Evolutionary conservation across 78 protist genomes (phyloP), one percentile per base, ranked within the genome.

Genomic region (Paratrimastix pyriformis): DNA sequence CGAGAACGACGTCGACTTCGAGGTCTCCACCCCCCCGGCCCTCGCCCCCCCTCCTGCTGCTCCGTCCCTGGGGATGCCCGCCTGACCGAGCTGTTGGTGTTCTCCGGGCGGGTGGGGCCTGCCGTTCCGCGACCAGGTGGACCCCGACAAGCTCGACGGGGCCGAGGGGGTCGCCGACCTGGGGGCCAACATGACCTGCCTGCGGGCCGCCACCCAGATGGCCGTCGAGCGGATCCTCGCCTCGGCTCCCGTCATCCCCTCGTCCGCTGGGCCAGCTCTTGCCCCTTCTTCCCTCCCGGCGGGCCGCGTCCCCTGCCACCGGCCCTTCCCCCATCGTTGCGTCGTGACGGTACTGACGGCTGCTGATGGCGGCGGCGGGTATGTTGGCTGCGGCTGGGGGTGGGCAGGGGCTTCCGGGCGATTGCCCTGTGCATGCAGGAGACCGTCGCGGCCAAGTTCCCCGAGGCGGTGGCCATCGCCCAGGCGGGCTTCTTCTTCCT

Each of bases 151-250:
- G 37, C 39, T 80, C 15, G 26, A 33, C 4, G 44, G 65, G 21
- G 59, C 48, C 18, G 80, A 64, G 30, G 84, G 64, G 45, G 80
- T 58, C 37, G 70, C 50, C 24, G n/a, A n/a, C n/a, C n/a, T n/a
- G n/a, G n/a, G n/a, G n/a, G 84, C 69, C 73, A 80, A 80, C 40
- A 39, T 74, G 9, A 69, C 11, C 24, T 38, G 74, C 30, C 69
- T 80, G 5, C 32, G 60, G 21, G 18, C 4, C 2, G 46, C 75
- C 0, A 48, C 75, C 13, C 65, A 73, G 60, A 65, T 66, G 40
- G 60, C 74, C 35, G 45, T 80, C 15, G 21, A 26, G 1, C 69
- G 80, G 15, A 80, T 80, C 52, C 62, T 75, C n/a, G n/a, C n/a
- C n/a, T n/a, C n/a, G n/a, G n/a, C n/a, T n/a, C n/a, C n/a, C n/a